Evolutionary conservation across 371 early-diverging fungal genomes (phyloP).

Genomic region (Mucor saturninus): DNA sequence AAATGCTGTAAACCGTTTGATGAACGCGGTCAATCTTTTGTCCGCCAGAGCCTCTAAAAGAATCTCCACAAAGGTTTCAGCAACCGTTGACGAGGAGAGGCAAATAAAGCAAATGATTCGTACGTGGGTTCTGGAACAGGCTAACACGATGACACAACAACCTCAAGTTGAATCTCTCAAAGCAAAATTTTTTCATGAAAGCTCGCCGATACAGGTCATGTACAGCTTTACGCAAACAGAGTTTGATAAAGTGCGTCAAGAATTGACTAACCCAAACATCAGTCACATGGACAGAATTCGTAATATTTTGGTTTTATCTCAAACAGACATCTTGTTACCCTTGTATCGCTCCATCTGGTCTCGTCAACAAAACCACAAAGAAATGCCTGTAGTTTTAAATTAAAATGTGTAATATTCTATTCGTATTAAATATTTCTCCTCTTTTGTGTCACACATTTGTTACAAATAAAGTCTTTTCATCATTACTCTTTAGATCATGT

Average conservation of each 20-base stretch:
- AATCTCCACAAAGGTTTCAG: conserved; percentile 10
- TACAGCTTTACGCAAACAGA: conserved; percentile 26
- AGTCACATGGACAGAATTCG: conserved; percentile 27
- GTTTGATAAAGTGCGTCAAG: conserved; percentile 28
- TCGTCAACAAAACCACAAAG: not conserved
- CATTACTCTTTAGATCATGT: not conserved
- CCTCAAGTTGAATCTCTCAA: conserved; percentile 18
- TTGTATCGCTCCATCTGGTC: conserved; percentile 16
- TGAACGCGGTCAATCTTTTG: conserved; percentile 12
- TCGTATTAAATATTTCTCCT: not conserved
- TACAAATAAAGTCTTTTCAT: not conserved
- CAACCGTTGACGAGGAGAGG: conserved; percentile 22
- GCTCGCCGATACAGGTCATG: conserved; percentile 13
- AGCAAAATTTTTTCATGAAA: conserved; percentile 4
- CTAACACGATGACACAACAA: conserved; percentile 12
- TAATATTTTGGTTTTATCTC: conserved; percentile 27
- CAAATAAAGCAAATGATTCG: conserved; percentile 19
- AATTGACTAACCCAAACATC: conserved; percentile 20
- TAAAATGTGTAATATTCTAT: not conserved
- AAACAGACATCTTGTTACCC: conserved; percentile 25
- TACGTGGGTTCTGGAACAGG: conserved; percentile 22
- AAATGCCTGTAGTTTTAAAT: not conserved
- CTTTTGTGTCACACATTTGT: not conserved
- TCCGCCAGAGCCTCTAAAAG: conserved; percentile 22
- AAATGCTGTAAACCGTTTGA: conserved; percentile 11